Evolutionary conservation across 1,139 yeast genomes (phyloP).

Genomic region (Debaryomyces robertsiae): DNA sequence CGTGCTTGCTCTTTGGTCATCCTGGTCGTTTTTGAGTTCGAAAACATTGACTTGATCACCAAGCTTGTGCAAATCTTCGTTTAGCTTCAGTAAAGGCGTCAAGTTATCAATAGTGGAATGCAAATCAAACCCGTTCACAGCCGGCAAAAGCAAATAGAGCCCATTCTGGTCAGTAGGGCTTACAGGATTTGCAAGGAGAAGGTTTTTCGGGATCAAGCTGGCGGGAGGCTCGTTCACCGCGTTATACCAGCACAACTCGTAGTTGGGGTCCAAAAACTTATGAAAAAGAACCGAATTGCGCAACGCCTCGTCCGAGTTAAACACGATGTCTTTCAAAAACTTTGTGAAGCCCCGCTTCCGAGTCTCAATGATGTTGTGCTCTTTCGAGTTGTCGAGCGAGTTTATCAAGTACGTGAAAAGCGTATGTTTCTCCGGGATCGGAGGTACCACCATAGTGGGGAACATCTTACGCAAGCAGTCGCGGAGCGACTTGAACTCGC

Average conservation of each 20-base stretch:
- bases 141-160: conserved; percentile 43
- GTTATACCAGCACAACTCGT: conserved; percentile 50
- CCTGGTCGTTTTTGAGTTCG: conserved; percentile 27
- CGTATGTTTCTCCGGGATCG: conserved; percentile 62
- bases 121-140: conserved; percentile 40
- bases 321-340: conserved; percentile 41
- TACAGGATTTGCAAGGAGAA: conserved; percentile 47
- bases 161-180: conserved; percentile 51
- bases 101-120: conserved; percentile 36
- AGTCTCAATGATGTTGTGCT: conserved; percentile 42
- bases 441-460: conserved; percentile 56
- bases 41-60: conserved; percentile 38
- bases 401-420: conserved; percentile 44
- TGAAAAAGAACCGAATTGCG: conserved; percentile 37
- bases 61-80: conserved; percentile 39
- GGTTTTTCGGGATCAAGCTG: conserved; percentile 40
- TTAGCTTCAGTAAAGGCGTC: conserved; percentile 34
- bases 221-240: conserved; percentile 52
- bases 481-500: conserved; percentile 57
- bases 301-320: conserved; percentile 28
- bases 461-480: conserved; percentile 45
- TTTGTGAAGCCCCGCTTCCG: conserved; percentile 42
- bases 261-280: conserved; percentile 52
- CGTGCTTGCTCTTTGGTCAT: not conserved
- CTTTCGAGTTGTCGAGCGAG: conserved; percentile 42